Percentiles rank a stretch among this genome's conserved stretches.
phyloP scores from a whole-genome alignment of 2,329 filamentous ascomycete genomes.

The Trichophyton benhamiae region DNA sequence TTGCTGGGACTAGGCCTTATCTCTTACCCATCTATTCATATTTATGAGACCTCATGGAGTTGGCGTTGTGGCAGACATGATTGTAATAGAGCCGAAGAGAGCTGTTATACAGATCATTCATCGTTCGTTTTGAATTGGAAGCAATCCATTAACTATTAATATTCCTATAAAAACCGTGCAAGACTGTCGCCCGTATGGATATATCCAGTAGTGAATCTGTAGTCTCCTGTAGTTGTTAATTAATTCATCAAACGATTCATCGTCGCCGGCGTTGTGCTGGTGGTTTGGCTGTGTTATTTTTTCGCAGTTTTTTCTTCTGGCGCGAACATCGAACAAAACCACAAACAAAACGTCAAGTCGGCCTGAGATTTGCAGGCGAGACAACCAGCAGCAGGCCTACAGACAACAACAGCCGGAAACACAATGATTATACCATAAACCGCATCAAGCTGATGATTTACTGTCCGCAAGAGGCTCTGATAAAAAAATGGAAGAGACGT shows the following conservation, averaged over 20 bases:
- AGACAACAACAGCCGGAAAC: not conserved
- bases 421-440: not conserved
- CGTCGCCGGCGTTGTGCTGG: too few relatives aligned
- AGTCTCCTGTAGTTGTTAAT: too few relatives aligned
- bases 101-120: not conserved
- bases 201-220: too few relatives aligned
- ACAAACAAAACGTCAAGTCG: not conserved
- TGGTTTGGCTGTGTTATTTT: too few relatives aligned
- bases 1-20: not conserved
- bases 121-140: not conserved
- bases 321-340: not conserved
- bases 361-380: not conserved
- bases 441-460: not conserved
- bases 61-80: not conserved
- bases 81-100: not conserved
- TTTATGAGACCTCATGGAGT: slow-evolving; percentile 1
- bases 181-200: not conserved
- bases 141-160: not conserved
- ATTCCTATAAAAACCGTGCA: not conserved
- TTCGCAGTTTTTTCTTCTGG: too few relatives aligned
- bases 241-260: too few relatives aligned
- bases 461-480: not conserved
- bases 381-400: not conserved
- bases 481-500: slow-evolving; percentile 41
- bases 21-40: not conserved